Evolutionary conservation across 164 flowering plant species (phyloP), one percentile per base, ranked within the genome.

Genomic region (Piper betle): DNA sequence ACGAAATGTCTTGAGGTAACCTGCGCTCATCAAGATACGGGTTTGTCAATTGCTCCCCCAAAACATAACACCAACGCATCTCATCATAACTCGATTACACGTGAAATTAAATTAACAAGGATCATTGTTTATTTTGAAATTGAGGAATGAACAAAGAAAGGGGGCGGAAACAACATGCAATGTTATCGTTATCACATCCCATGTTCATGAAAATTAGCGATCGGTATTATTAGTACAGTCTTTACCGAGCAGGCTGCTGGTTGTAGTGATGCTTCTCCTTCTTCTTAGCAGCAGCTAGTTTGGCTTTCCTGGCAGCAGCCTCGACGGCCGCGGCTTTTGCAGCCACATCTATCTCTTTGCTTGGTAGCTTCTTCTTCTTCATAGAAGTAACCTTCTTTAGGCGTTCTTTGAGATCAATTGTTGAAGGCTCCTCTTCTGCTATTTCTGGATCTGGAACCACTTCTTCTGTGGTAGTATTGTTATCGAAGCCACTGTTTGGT

Each of bases 271-370:
- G 81, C 75, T 85, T 88, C 74, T 88, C 91, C 68, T 88, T 94
- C 74, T 94, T 94, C 87, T 94, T 94, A 48, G 97, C 95, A 20
- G 99, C 99, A 43, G 96, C 97, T 55, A 91, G 86, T 68, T 63
- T 85, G 52, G 93, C 88, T 66, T 72, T 79, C 76, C 96, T 84
- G n/a, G 87, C 83, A 40, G 92, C 85, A 53, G 90, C 92, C 72
- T 85, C 96, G 37, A 68, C 58, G 3, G 96, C 95, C 53, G 91
- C 97, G 59, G 95, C 91, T 80, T 64, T 80, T 12, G 96, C 88
- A 59, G 95, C 91, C 67, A 80, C 76, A 72, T 85, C 96, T 82
- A 85, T 77, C 76, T 93, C 99, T 65, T 88, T 93, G 52, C 71
- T 77, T 0, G 96, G 84, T 71, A 84, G 86, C 71, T 92, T 92